Percentiles rank a stretch among this genome's conserved stretches.
Evolutionary conservation across 2,329 filamentous ascomycete species (phyloP).

Genomic region (Calonectria pteridis): DNA sequence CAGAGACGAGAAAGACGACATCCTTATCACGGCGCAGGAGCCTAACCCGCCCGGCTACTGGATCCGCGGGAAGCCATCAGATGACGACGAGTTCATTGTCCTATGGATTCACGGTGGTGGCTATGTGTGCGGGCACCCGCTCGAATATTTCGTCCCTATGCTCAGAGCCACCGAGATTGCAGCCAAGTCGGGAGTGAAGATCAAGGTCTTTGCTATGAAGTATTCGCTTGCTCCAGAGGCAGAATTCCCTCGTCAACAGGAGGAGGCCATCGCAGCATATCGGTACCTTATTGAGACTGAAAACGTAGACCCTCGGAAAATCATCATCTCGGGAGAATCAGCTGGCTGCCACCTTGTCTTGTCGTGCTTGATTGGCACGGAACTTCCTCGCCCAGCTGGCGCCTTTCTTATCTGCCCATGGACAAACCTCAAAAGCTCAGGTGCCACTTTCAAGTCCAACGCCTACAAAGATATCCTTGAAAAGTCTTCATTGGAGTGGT

Average conservation of each 20-base stretch:
- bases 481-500: background rate
- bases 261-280: background rate
- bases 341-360: background rate
- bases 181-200: background rate
- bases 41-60: background rate
- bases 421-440: constrained; percentile 4
- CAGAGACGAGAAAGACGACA: background rate
- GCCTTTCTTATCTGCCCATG: background rate
- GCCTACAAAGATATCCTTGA: background rate
- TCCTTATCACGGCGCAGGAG: background rate
- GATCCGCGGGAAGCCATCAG: constrained; percentile 5
- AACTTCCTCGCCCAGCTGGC: background rate
- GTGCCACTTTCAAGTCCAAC: background rate
- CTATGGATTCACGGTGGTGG: constrained; percentile 2
- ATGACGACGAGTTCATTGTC: background rate
- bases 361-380: background rate
- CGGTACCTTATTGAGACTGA: constrained; percentile 6
- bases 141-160: background rate
- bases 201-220: background rate
- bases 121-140: background rate
- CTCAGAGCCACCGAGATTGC: background rate
- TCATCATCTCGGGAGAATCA: constrained; percentile 7
- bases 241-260: background rate
- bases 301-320: background rate
- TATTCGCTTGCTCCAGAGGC: background rate